Evolutionary conservation across 2,329 filamentous ascomycete species (phyloP).

Genomic region (Penicillium sp.): DNA sequence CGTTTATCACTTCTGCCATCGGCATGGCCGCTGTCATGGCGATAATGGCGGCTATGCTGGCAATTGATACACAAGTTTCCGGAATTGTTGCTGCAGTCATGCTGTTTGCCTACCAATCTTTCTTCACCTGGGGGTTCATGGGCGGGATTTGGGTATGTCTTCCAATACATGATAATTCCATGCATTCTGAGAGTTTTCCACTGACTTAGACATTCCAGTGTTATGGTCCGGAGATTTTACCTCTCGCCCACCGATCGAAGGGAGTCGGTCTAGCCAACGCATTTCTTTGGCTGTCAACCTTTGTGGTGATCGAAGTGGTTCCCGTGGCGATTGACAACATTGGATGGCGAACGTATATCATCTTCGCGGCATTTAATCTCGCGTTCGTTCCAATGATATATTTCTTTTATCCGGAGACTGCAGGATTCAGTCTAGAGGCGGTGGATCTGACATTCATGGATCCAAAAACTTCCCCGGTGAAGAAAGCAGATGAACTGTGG

Average conservation of each 20-base stretch:
- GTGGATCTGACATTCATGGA: slow-evolving; percentile 68
- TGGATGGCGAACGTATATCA: slow-evolving; percentile 65
- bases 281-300: slow-evolving; percentile 55
- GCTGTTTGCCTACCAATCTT: slow-evolving; percentile 16
- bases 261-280: slow-evolving; percentile 15
- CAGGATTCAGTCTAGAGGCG: slow-evolving; percentile 73
- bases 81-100: slow-evolving; percentile 15
- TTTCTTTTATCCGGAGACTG: slow-evolving; percentile 67
- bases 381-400: slow-evolving; percentile 66
- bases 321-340: slow-evolving; percentile 60
- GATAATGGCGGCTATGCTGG: slow-evolving; percentile 10
- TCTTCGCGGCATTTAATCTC: slow-evolving; percentile 73
- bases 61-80: slow-evolving; percentile 6
- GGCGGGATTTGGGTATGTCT: slow-evolving; percentile 14
- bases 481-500: slow-evolving; percentile 9
- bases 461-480: slow-evolving; percentile 16
- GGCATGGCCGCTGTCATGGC: slow-evolving; percentile 9
- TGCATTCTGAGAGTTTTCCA: not conserved
- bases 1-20: not conserved
- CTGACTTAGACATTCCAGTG: not conserved
- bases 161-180: not conserved
- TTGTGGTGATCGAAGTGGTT: slow-evolving; percentile 55
- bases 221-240: slow-evolving; percentile 19
- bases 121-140: slow-evolving; percentile 20
- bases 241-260: slow-evolving; percentile 17